Conservation (phyloP, 495 filamentous ascomycete genomes). For the Neurospora intermedia region DNA sequence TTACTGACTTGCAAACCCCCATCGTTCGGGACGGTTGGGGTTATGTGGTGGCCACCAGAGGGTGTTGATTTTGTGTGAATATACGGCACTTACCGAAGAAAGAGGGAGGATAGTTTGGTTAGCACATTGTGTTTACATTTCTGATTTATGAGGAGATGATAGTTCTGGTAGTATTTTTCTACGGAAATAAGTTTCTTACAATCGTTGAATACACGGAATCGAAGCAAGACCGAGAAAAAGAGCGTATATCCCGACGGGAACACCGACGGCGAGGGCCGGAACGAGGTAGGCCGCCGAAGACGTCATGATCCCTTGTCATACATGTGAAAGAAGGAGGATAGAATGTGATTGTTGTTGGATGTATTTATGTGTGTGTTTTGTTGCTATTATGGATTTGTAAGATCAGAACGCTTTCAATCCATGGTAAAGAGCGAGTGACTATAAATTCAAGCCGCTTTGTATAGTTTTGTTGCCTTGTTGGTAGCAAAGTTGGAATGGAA, state of each 20-base stretch:
- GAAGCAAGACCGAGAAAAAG: conserved; percentile 36
- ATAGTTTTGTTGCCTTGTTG: neutral
- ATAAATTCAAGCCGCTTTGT: neutral
- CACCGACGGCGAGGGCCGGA: conserved; percentile 30
- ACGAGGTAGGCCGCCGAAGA: conserved; percentile 7
- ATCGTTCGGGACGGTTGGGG: conserved; percentile 59
- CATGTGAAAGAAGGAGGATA: neutral
- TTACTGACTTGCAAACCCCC: conserved; percentile 68
- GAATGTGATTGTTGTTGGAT: no score
- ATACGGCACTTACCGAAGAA: conserved; percentile 31
- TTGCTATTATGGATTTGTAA: neutral
- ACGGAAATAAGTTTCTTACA: neutral
- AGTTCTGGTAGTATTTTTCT: neutral
- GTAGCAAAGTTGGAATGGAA: neutral
- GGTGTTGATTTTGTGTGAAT: conserved; percentile 63
- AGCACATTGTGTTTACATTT: neutral
- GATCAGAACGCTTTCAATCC: neutral
- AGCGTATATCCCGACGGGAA: conserved; percentile 30
- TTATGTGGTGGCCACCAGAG: conserved; percentile 50
- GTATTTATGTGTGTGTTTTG: neutral
- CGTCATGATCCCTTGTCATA: neutral
- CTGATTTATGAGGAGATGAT: neutral
- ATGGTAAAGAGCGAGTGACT: neutral
- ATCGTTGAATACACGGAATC: conserved; percentile 41
- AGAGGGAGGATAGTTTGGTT: neutral